Evolutionary conservation across 2,329 filamentous ascomycete species (phyloP), one percentile per base, ranked within the genome.

Genomic region (Fusarium buharicum): DNA sequence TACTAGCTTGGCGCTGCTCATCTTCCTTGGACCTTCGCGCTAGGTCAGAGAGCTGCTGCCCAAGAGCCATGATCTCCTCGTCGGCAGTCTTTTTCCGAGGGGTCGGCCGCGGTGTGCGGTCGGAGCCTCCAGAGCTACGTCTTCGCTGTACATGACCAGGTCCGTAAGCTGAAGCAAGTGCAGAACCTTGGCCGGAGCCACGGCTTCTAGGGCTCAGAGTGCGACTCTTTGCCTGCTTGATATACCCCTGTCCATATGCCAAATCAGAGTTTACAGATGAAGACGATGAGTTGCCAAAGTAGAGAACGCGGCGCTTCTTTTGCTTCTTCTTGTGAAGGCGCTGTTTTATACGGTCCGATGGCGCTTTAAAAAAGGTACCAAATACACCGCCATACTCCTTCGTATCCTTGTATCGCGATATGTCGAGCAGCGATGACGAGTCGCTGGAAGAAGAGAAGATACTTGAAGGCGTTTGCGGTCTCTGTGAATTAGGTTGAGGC

Each of bases 181-280:
- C 48, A 16, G 62, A 47, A n/a, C 57, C 58, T 38, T 55, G 58
- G 13, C 55, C 59, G n/a, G 60, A 60, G 30, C 33, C 56, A 41
- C 68, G 66, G 20, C 64, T 68, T 48, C 64, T 62, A 24, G 69
- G 69, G 49, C 71, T 70, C 18, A 70, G 64, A 39, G 65, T 72
- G 34, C 70, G 70, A 48, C 68, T 70, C 59, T 72, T 75, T 9
- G 67, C 55, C 31, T 76, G 75, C 59, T 80, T 81, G 41, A 85
- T 77, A 62, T 83, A 88, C 14, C 86, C 87, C 50, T 77, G 81
- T 10, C 88, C 88, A 70, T 90, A 91, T 10, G 88, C 88, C 58
- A 91, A 76, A 70, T 91, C 89, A 17, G 84, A 85, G 73, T 90
- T 86, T 50, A 90, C 79, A 1, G 87, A 89, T 1, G 87, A 90